phyloP scores from a whole-genome alignment of 179 eudicot genomes.

The Beta macrorhiza region DNA sequence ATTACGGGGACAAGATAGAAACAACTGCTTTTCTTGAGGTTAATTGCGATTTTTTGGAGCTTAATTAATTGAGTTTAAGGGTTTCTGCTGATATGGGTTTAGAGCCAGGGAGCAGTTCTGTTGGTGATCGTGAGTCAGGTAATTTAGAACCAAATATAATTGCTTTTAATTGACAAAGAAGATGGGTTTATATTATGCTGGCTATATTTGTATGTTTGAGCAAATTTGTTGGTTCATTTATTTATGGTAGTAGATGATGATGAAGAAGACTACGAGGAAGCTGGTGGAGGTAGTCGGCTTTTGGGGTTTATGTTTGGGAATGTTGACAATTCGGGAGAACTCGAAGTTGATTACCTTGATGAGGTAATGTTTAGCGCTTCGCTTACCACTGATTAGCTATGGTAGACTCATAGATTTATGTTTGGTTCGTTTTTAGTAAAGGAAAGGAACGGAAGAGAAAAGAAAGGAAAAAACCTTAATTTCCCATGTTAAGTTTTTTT shows the following conservation, averaged over 20 bases:
- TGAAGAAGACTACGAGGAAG: conserved; percentile 88
- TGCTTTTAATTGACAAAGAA: too few species aligned
- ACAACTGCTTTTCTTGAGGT: too few species aligned
- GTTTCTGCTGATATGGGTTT: conserved; percentile 18
- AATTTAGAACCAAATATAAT: not conserved
- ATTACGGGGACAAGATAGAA: too few species aligned
- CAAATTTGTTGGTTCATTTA: not conserved
- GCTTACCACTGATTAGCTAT: not conserved
- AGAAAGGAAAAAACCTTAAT: too few species aligned
- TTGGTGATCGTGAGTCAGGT: conserved; percentile 34
- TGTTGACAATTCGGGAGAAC: conserved; percentile 82
- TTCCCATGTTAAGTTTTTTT: too few species aligned
- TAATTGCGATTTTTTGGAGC: not conserved
- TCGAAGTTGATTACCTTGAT: conserved; percentile 95
- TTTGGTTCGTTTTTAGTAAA: too few species aligned
- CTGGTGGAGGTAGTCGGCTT: conserved; percentile 65
- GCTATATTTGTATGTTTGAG: not conserved
- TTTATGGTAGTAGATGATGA: conserved; percentile 49
- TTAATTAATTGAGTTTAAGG: conserved; percentile 3
- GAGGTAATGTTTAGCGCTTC: conserved; percentile 47
- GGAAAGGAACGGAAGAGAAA: too few species aligned
- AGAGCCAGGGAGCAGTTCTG: conserved; percentile 28
- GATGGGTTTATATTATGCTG: not conserved
- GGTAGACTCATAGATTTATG: not conserved
- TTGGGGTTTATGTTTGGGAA: conserved; percentile 96